Base-by-base conservation (phyloP, 306 rosid species). In the Carpinus viminea region DNA sequence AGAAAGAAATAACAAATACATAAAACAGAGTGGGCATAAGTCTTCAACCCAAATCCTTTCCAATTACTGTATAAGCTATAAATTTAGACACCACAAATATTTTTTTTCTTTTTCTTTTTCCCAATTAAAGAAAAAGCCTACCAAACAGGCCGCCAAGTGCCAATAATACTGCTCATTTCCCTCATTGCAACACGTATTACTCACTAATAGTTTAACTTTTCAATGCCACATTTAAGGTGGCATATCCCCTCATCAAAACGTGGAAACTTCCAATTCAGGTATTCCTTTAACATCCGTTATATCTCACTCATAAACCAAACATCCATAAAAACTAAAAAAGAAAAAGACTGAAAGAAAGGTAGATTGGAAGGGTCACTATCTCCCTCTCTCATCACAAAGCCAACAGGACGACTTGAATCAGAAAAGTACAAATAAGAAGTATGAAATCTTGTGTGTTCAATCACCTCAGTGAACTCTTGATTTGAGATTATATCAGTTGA, bases 391-490 rank as follows among this genome's bases (percentile, higher is more conserved):
- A 62, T 62, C 45, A 12, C 21, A 5, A 73, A 41, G 43, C 47
- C 71, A 15, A 8, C 7, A 36, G 54, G 38, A 65, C 45, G 8
- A 74, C 51, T 3, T 69, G 34, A 36, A 50, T n/a, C 0, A 45
- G 50, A 4, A 59, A 53, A 11, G 53, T 64, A 61, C 47, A 54
- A 41, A 13, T 57, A 52, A 13, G 56, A 74, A 21, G 34, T 8
- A 64, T 51, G 12, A 52, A 71, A 47, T 47, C 68, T n/a, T 72
- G 20, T 38, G 45, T 60, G 77, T 73, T 78, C 75, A 85, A 89
- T 86, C 86, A 94, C 99, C 99, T 96, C 98, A 15, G 98, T 90
- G 83, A 96, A 96, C 83, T 96, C 99, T 88, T 96, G 99, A 85
- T 96, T 96, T 74, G 99, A 96, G 90, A 96, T 96, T 54, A 96